phyloP scores from a whole-genome alignment of 192 early-diverging fungal genomes.

The Entomortierella beljakovae region DNA sequence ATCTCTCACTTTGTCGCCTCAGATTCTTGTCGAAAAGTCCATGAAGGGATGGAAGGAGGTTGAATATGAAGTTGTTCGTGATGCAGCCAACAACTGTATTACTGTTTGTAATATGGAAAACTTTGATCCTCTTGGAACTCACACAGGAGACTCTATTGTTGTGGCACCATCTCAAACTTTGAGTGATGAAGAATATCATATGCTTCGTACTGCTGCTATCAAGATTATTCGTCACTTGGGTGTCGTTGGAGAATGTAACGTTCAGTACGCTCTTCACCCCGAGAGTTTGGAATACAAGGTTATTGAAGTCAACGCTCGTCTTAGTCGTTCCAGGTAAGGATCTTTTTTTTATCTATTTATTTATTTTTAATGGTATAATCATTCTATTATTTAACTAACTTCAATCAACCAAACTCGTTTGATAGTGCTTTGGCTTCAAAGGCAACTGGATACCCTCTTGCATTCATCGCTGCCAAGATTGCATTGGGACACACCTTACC shows the following conservation, averaged over 20 bases:
- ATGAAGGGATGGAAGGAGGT: constrained; percentile 99
- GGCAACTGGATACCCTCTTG: constrained; percentile 97
- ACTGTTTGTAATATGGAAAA: constrained; percentile 99
- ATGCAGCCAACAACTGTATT: constrained; percentile 97
- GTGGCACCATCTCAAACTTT: constrained; percentile 98
- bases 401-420: background rate
- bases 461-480: constrained; percentile 98
- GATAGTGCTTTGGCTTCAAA: constrained; percentile 92
- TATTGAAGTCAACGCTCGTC: constrained; percentile 98
- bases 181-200: constrained; percentile 94
- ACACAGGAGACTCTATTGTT: constrained; percentile 99
- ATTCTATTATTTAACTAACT: background rate
- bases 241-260: constrained; percentile 98
- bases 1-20: constrained; percentile 88
- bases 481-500: constrained; percentile 90
- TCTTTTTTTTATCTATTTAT: background rate
- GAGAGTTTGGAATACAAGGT: constrained; percentile 88
- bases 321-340: constrained; percentile 74
- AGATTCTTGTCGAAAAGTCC: constrained; percentile 93
- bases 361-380: background rate
- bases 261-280: constrained; percentile 97
- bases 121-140: constrained; percentile 98
- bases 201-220: constrained; percentile 95
- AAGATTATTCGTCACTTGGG: constrained; percentile 96
- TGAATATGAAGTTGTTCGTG: constrained; percentile 99